Evolutionary conservation across 208 protist species (phyloP), one percentile per base, ranked within the genome.

Genomic region (Kentomonas sorsogonicus): DNA sequence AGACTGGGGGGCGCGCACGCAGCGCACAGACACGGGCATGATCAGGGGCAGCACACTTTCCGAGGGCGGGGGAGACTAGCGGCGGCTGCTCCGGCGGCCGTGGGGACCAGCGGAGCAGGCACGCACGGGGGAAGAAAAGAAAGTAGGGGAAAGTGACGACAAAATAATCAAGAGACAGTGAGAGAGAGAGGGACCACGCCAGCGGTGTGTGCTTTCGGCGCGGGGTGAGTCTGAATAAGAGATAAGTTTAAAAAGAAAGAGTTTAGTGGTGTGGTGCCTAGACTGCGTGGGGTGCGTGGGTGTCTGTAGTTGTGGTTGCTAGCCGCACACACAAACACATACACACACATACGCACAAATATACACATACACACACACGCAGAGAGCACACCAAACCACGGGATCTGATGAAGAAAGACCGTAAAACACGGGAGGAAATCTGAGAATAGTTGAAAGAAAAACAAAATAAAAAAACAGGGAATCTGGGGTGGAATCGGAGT

Each of bases 401-500:
- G 23, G 39, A 47, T 40, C 18, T 47, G 15, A 51, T 34, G 40
- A 41, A 58, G 40, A 57, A 16, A 54, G 45, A 40, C 11, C 33
- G 5, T 15, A 36, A 36, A 15, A 36, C 33, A 15, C 33, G 11
- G 11, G 7, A 36, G 7, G 7, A 36, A 36, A 5, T 5, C 11
- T 36, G 33, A n/a, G 3, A 38, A 58, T 4, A 47, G 10, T 23
- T 46, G 13, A 45, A 31, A 45, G 7, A 51, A 5, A 61, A 18
- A 52, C 11, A 61, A 23, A 13, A n/a, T 38, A 61, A 41, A 39
- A n/a, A 40, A 52, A 50, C n/a, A 61, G 26, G n/a, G n/a, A n/a
- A n/a, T n/a, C n/a, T n/a, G n/a, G n/a, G n/a, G n/a, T n/a, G n/a
- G n/a, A n/a, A n/a, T n/a, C n/a, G n/a, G n/a, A n/a, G n/a, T n/a